Evolutionary conservation across 2,329 filamentous ascomycete genomes (phyloP).

Genomic region (Botrytis hyacinthi): DNA sequence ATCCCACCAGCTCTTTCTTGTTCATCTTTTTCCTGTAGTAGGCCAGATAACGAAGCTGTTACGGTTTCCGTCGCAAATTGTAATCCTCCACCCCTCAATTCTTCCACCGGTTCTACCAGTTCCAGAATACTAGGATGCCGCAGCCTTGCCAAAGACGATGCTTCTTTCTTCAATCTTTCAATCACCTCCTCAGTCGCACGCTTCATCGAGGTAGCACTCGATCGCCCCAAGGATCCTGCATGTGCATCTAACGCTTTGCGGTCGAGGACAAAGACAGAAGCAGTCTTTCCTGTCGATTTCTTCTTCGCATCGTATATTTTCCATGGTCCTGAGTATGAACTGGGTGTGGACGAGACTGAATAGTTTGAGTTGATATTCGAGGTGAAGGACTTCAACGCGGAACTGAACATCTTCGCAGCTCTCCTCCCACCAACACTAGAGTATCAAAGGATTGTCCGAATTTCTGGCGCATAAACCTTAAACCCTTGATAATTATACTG

Average conservation of each 20-base stretch:
- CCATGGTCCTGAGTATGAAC: constrained; percentile 87
- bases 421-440: constrained; percentile 21
- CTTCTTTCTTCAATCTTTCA: constrained; percentile 88
- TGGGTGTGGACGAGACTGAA: constrained; percentile 70
- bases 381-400: constrained; percentile 87
- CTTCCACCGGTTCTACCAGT: constrained; percentile 90
- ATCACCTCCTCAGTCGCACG: constrained; percentile 84
- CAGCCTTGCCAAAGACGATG: constrained; percentile 80
- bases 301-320: constrained; percentile 97
- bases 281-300: constrained; percentile 85
- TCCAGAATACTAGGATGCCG: constrained; percentile 91
- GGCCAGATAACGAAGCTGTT: constrained; percentile 78
- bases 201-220: constrained; percentile 68
- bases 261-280: constrained; percentile 93
- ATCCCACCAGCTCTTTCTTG: constrained; percentile 70
- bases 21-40: constrained; percentile 86
- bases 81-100: constrained; percentile 83
- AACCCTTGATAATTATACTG: neutral
- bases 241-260: constrained; percentile 77
- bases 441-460: constrained; percentile 1
- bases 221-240: constrained; percentile 58
- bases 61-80: constrained; percentile 96
- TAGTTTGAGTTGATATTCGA: constrained; percentile 94
- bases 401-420: constrained; percentile 42
- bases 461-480: constrained; percentile 8